A percentile compares a stretch with the other conserved stretches of the same genome.
phyloP scores from a whole-genome alignment of 169 alveolate species.

The Plasmodium cynomolgi region DNA sequence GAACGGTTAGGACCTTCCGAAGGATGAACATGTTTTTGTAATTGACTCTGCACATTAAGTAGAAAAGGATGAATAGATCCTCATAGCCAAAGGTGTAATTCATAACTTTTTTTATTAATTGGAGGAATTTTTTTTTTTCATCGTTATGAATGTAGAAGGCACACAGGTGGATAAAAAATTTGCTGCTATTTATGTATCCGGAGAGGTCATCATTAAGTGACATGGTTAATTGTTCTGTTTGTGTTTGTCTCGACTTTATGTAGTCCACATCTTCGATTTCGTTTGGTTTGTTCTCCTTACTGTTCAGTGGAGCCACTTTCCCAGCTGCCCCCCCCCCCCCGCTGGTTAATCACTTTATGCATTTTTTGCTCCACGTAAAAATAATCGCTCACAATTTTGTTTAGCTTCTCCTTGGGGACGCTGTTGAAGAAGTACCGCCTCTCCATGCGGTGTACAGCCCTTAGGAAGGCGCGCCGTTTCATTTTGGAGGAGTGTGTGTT shows the following conservation, averaged over 20 bases:
- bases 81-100: conserved; percentile 56
- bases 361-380: conserved; percentile 62
- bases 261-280: not conserved
- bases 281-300: not conserved
- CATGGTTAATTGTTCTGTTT: not conserved
- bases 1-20: conserved; percentile 9
- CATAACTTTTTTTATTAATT: conserved; percentile 11
- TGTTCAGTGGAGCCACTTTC: not conserved
- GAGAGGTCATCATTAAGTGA: conserved; percentile 4
- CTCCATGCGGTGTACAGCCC: conserved; percentile 9
- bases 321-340: not conserved
- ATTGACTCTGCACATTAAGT: conserved; percentile 53
- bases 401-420: conserved; percentile 15
- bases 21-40: conserved; percentile 9
- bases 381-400: conserved; percentile 51
- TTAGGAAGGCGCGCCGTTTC: conserved; percentile 28
- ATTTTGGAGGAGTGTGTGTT: not conserved
- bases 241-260: not conserved
- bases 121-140: conserved; percentile 46
- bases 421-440: conserved; percentile 54
- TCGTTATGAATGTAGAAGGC: conserved; percentile 48
- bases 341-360: conserved; percentile 19
- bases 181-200: conserved; percentile 39
- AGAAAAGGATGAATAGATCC: conserved; percentile 57
- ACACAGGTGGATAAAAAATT: conserved; percentile 41